phyloP scores from a whole-genome alignment of 345 rosid species.

The Eutrema japonicum region DNA sequence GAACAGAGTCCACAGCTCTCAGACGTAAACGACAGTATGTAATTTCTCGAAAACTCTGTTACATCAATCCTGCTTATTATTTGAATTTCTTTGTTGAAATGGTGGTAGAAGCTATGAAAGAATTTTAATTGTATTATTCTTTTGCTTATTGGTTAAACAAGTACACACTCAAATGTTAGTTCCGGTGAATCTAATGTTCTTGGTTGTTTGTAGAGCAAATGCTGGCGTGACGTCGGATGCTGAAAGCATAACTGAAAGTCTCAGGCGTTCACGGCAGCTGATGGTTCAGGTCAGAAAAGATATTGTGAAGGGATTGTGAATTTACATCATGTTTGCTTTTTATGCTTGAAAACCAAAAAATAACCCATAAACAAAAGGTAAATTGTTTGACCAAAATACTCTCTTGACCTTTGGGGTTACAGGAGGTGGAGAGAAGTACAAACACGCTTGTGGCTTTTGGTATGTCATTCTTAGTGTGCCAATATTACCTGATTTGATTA shows the following conservation, averaged over 20 bases:
- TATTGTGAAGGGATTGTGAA: constrained; percentile 13
- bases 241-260: constrained; percentile 97
- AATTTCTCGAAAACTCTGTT: not conserved
- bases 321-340: not conserved
- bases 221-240: constrained; percentile 97
- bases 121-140: not conserved
- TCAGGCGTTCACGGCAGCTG: constrained; percentile 86
- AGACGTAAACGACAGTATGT: constrained; percentile 84
- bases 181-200: not conserved
- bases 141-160: not conserved
- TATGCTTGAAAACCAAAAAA: not conserved
- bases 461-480: constrained; percentile 48
- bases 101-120: not conserved
- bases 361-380: not conserved
- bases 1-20: constrained; percentile 86
- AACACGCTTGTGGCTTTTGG: constrained; percentile 79
- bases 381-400: constrained; percentile 11
- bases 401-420: constrained; percentile 37
- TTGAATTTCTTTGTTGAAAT: constrained; percentile 8
- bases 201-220: constrained; percentile 64
- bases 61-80: not conserved
- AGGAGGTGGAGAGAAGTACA: constrained; percentile 97
- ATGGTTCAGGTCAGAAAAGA: constrained; percentile 82
- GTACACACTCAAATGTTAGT: not conserved
- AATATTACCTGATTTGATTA: not conserved